These are phyloP conservation scores for Thielaviopsis populi DNA, from an alignment of 2,329 filamentous ascomycete genomes.

Conservation along the genomic window DNA sequence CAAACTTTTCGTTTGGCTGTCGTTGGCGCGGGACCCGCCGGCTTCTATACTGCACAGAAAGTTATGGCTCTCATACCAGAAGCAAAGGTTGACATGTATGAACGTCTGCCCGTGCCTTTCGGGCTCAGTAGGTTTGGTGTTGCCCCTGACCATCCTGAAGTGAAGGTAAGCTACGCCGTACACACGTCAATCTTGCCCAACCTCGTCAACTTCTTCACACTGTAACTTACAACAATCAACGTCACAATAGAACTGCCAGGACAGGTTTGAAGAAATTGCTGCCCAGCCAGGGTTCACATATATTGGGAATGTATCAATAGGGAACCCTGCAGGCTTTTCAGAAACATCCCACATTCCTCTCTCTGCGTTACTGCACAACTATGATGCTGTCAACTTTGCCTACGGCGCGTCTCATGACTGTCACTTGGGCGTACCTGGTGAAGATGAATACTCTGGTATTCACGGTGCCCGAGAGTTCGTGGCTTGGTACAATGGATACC, in stretches of 20 bases:
- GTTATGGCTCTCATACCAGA: constrained; percentile 61
- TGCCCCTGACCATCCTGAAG: constrained; percentile 95
- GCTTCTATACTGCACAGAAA: constrained; percentile 85
- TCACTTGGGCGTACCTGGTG: constrained; percentile 63
- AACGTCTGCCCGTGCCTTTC: constrained; percentile 81
- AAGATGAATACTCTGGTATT: constrained; percentile 55
- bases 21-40: constrained; percentile 84
- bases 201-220: no score
- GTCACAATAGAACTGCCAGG: constrained; percentile 64
- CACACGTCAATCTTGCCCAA: background rate
- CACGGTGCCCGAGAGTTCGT: constrained; percentile 88
- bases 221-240: background rate
- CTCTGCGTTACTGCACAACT: constrained; percentile 56
- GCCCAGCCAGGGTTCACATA: constrained; percentile 72
- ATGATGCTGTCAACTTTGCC: constrained; percentile 81
- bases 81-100: constrained; percentile 85
- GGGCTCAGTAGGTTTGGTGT: constrained; percentile 88
- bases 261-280: constrained; percentile 83
- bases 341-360: constrained; percentile 28
- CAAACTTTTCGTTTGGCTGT: constrained; percentile 65
- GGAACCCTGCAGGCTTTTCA: constrained; percentile 29
- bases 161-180: constrained; percentile 52
- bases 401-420: constrained; percentile 83
- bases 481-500: constrained; percentile 95
- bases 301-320: constrained; percentile 75